These are phyloP conservation scores for Coniosporium tulheliwenetii DNA, from an alignment of 2,329 filamentous ascomycete genomes.

Conservation along the genomic window DNA sequence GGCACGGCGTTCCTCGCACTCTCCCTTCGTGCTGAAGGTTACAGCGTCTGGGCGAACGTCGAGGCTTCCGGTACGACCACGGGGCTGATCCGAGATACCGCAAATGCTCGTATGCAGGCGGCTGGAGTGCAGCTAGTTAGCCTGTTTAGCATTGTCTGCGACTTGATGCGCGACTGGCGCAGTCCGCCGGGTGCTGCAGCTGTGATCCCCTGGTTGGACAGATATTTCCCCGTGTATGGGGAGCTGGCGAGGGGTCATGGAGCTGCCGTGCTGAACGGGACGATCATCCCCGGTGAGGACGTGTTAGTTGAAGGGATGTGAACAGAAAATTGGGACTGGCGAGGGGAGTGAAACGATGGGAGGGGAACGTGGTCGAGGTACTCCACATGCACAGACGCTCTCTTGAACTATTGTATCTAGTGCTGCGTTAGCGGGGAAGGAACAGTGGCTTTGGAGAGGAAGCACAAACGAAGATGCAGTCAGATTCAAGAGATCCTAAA, in stretches of 20 bases:
- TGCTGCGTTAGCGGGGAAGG: no score
- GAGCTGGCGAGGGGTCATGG: conserved; percentile 46
- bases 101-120: conserved; percentile 50
- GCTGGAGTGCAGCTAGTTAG: conserved; percentile 51
- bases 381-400: no score
- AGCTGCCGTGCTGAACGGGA: conserved; percentile 44
- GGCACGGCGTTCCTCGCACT: conserved; percentile 57
- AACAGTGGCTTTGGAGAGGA: no score
- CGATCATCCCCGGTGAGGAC: conserved; percentile 39
- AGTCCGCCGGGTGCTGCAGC: conserved; percentile 33
- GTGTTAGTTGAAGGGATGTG: conserved; percentile 6
- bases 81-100: conserved; percentile 42
- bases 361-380: neutral
- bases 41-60: conserved; percentile 58
- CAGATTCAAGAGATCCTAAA: no score
- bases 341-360: conserved; percentile 3
- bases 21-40: conserved; percentile 54
- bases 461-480: no score
- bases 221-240: conserved; percentile 50
- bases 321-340: no score
- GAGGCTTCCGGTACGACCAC: conserved; percentile 56
- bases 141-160: conserved; percentile 47
- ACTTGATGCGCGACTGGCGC: conserved; percentile 59
- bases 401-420: no score
- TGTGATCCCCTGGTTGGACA: conserved; percentile 48